Percentiles rank a stretch among this genome's conserved stretches.
These are phyloP conservation scores for Daldinia vernicosa DNA, from an alignment of 495 filamentous ascomycete species.

Conservation along the genomic window DNA sequence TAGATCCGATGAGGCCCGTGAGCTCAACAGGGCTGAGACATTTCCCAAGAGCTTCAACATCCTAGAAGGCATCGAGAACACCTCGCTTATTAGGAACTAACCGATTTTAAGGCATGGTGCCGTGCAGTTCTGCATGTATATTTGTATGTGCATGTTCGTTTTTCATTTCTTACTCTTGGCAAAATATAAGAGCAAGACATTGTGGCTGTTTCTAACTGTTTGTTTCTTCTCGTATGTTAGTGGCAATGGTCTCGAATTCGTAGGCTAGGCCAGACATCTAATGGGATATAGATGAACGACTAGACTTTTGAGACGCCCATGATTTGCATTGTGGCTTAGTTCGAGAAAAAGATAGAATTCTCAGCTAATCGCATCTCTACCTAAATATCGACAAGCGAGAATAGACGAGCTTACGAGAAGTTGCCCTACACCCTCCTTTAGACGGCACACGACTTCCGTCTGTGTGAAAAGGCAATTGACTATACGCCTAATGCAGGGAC, in stretches of 20 bases:
- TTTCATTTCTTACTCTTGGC: conserved; percentile 15
- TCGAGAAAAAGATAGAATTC: neutral
- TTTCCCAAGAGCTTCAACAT: conserved; percentile 8
- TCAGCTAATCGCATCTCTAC: neutral
- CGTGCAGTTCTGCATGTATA: neutral
- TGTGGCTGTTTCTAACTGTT: neutral
- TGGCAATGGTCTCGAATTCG: conserved; percentile 23
- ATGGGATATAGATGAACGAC: neutral
- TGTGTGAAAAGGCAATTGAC: neutral
- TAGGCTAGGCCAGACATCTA: neutral
- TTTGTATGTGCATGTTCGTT: neutral
- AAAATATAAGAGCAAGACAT: conserved; percentile 25
- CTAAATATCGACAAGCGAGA: neutral
- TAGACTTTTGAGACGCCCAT: neutral
- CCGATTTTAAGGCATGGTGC: conserved; percentile 4
- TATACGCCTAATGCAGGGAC: conserved; percentile 30
- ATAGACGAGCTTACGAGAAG: neutral
- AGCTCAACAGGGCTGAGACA: conserved; percentile 46
- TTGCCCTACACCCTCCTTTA: neutral
- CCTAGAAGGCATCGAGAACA: conserved; percentile 17
- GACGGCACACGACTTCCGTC: conserved; percentile 2
- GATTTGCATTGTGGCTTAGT: neutral
- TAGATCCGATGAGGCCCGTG: conserved; percentile 26
- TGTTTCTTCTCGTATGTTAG: conserved; percentile 18
- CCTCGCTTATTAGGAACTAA: conserved; percentile 8